Evolutionary conservation across 2,329 filamentous ascomycete genomes (phyloP), one percentile per base, ranked within the genome.

Genomic region (Zarea fungicola): DNA sequence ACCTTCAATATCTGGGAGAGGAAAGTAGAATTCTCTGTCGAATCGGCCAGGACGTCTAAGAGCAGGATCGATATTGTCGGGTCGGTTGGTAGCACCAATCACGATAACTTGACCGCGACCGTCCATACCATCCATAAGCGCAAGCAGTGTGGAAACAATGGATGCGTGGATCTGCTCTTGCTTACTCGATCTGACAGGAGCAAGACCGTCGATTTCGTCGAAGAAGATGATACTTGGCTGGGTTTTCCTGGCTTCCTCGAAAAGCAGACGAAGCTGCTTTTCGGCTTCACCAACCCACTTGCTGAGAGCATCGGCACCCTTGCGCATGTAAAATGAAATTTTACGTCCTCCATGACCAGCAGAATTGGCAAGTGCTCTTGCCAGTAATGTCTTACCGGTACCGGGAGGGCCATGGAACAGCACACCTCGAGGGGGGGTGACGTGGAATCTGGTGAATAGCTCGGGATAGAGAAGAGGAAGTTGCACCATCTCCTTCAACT

Each of bases 221-320:
- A 99, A 97, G 73, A 99, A 99, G 65, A 99, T 99, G 67, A 99
- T 99, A 65, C 92, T 97, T 0, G 93, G 93, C 62, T 99, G 93
- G 2, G 87, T 97, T 65, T 90, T 93, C 53, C 92, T 81, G 14
- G 93, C 93, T 68, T 99, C 93, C 60, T 97, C 93, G 56, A 99
- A 99, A 5, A 99, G 77, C 50, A 97, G 72, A 39, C 93, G 84
- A 47, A 99, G 80, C 64, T 99, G 93, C 68, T 92, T 86, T 69
- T 99, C 93, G 9, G 95, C 93, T 68, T 99, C 93, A 63, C 93
- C 93, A 45, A 99, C 93, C 93, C 93, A 99, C 69, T 99, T 99
- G 68, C 91, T 96, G 54, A 99, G 74, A 14, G 91, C 91, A 76
- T 99, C 93, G 21, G 93, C 95, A 63, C 93, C 95, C 69, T 99